Evolutionary conservation across 495 filamentous ascomycete genomes (phyloP), one percentile per base, ranked within the genome.

Genomic region (Umbilicaria muhlenbergii): DNA sequence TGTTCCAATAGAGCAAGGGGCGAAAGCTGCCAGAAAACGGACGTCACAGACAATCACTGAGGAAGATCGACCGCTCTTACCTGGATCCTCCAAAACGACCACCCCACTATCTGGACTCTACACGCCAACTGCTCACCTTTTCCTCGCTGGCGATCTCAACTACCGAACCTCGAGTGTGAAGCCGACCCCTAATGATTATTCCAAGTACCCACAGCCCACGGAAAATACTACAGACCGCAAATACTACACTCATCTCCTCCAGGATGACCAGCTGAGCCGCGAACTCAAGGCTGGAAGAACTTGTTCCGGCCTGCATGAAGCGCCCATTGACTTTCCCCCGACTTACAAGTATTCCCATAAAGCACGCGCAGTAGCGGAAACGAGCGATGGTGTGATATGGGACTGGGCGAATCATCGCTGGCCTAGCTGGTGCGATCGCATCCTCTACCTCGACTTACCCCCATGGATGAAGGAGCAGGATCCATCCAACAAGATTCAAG

Each of bases 401-500:
- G 60, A 63, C 33, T 94, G 85, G 75, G 78, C 85, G 18, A 64
- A 59, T 36, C 78, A 84, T 53, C 78, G 91, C 34, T 94, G 80
- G 75, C 91, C 91, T 1, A 81, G 81, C 54, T 98, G 91, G 89
- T 92, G 85, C 48, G 91, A 98, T 58, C 77, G 91, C 11, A 78
- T 98, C 35, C 63, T 98, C 14, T 95, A 75, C 53, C 67, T 86
- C 12, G 72, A 78, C n/a, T 47, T 73, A 11, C 75, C 78, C 5
- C 44, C 57, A 11, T 76, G 73, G 65, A 46, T 68, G 33, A 51
- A 49, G 21, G 48, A 57, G 13, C 43, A 43, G 3, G 39, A 48
- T 7, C 47, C 58, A 5, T 42, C 50, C 38, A 58, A 34, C 36
- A 50, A 46, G 49, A 72, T 78, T 38, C 61, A 59, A 17, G 58